Percentiles rank a stretch among this genome's conserved stretches.
These are phyloP conservation scores for Clathrus columnatus DNA, from an alignment of 768 basidiomycete species.

Conservation along the genomic window DNA sequence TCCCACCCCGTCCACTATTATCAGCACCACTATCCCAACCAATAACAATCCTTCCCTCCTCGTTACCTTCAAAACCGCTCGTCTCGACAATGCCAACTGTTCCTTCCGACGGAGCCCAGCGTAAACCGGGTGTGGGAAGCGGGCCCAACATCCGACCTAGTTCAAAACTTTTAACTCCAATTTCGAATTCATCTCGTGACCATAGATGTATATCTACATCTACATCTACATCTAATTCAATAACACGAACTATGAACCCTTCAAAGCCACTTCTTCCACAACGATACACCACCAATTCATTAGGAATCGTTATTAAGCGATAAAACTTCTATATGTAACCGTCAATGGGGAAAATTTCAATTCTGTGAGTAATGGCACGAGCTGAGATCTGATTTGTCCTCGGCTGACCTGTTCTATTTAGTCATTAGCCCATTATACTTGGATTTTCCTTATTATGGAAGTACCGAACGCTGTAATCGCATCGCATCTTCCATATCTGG, in stretches of 20 bases:
- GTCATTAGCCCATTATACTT: no score
- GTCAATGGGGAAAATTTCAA: no score
- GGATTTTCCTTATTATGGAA: no score
- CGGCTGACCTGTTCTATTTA: no score
- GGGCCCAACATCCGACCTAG: not conserved
- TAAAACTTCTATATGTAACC: no score
- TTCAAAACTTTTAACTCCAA: not conserved
- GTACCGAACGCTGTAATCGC: no score
- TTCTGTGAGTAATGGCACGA: no score
- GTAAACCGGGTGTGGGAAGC: not conserved
- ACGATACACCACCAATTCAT: constrained; percentile 3
- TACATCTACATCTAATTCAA: not conserved
- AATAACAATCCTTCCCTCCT: constrained; percentile 4
- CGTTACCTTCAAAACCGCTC: constrained; percentile 6
- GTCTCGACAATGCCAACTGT: constrained; percentile 4
- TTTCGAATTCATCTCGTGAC: not conserved
- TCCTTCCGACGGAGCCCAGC: constrained; percentile 4
- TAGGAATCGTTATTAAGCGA: constrained; percentile 8
- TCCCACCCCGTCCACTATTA: not conserved
- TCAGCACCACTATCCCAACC: not conserved
- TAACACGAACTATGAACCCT: not conserved
- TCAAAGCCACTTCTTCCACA: not conserved
- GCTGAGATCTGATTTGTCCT: no score
- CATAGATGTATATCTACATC: not conserved
- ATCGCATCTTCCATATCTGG: no score